phyloP scores from a whole-genome alignment of 2,329 filamentous ascomycete genomes.

The Aureobasidium uvarum region DNA sequence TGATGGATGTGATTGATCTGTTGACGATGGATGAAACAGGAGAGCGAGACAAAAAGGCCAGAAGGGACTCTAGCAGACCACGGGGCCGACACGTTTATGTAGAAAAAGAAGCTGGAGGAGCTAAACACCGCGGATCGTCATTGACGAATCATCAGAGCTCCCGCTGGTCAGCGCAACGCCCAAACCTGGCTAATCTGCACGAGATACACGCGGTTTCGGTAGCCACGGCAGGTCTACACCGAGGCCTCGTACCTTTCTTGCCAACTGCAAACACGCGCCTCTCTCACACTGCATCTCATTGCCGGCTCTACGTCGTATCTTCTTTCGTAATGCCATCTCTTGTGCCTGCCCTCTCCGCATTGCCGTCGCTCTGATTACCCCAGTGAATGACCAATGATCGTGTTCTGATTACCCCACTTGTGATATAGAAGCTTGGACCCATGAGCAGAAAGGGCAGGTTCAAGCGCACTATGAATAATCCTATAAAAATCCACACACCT shows the following conservation, averaged over 20 bases:
- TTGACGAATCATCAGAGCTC: conserved; percentile 22
- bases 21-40: neutral
- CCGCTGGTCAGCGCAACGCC: conserved; percentile 16
- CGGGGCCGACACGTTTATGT: conserved; percentile 25
- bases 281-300: neutral
- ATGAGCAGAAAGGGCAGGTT: neutral
- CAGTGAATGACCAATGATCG: conserved; percentile 14
- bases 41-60: conserved; percentile 2
- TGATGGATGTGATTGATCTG: conserved; percentile 7
- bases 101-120: conserved; percentile 14
- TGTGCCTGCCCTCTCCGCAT: conserved; percentile 15
- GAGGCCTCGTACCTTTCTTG: conserved; percentile 12
- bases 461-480: conserved; percentile 14
- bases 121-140: conserved; percentile 16
- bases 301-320: conserved; percentile 21
- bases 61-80: conserved; percentile 8
- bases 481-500: neutral
- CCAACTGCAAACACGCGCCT: conserved; percentile 5
- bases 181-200: conserved; percentile 23
- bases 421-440: neutral
- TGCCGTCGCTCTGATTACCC: conserved; percentile 4
- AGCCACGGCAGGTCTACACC: conserved; percentile 15
- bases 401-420: conserved; percentile 9
- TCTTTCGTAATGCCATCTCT: conserved; percentile 22
- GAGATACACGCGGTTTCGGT: neutral